phyloP scores from a whole-genome alignment of 192 early-diverging fungal genomes.

The Linnemannia schmuckeri region DNA sequence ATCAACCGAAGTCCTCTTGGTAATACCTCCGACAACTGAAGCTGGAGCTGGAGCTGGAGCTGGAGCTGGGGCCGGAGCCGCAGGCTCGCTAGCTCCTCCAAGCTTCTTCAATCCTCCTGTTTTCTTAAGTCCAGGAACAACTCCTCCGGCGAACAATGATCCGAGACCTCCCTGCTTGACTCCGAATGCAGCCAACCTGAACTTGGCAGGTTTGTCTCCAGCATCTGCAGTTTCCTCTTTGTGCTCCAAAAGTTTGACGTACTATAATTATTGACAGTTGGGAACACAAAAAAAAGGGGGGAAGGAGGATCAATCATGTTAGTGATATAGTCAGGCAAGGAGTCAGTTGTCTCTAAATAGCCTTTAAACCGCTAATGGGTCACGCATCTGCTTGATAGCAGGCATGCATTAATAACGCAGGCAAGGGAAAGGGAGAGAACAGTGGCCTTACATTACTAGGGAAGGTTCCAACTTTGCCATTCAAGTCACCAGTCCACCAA shows the following conservation, averaged over 20 bases:
- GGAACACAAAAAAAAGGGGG: neutral
- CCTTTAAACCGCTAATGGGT: neutral
- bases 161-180: constrained; percentile 86
- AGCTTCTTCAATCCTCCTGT: constrained; percentile 51
- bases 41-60: neutral
- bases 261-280: constrained; percentile 25
- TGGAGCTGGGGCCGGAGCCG: neutral
- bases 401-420: neutral
- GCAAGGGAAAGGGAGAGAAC: neutral
- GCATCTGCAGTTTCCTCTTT: constrained; percentile 33
- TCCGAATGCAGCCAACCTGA: constrained; percentile 81
- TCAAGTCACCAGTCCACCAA: constrained; percentile 78
- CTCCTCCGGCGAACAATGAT: constrained; percentile 78
- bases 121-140: constrained; percentile 77
- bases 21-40: constrained; percentile 6
- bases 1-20: constrained; percentile 36
- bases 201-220: constrained; percentile 54
- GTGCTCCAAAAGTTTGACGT: constrained; percentile 54
- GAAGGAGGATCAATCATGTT: neutral
- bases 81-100: constrained; percentile 6
- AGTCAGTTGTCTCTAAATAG: neutral
- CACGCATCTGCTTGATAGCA: neutral
- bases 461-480: constrained; percentile 78
- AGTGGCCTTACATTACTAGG: constrained; percentile 66
- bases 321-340: neutral